phyloP scores from a whole-genome alignment of 2,329 filamentous ascomycete genomes.

The Paraphoma chrysanthemicola region DNA sequence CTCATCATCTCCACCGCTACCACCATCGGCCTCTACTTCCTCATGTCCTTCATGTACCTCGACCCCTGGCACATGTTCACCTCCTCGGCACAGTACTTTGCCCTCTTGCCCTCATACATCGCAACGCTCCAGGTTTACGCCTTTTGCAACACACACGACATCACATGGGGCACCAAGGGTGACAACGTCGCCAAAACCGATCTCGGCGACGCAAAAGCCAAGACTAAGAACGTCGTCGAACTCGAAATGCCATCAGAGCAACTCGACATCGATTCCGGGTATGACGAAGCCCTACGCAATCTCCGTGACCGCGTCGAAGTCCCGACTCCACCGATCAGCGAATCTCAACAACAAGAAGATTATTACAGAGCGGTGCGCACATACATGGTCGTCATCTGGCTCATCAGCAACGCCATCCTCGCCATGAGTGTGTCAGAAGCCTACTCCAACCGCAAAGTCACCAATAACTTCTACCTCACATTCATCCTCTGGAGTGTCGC shows the following conservation, averaged over 20 bases:
- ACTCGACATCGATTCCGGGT: conserved; percentile 96
- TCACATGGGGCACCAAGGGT: conserved; percentile 98
- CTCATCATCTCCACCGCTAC: conserved; percentile 88
- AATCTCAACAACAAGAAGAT: conserved; percentile 91
- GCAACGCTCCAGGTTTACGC: conserved; percentile 98
- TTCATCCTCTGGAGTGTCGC: conserved; percentile 96
- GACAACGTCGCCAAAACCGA: conserved; percentile 96
- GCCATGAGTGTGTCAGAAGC: conserved; percentile 92
- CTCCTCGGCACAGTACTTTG: conserved; percentile 87
- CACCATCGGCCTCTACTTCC: conserved; percentile 91
- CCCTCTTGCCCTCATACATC: conserved; percentile 90
- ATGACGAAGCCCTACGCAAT: conserved; percentile 95
- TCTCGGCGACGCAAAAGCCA: conserved; percentile 83
- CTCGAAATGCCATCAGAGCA: conserved; percentile 98
- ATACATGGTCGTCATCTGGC: conserved; percentile 97
- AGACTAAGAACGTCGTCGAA: conserved; percentile 78
- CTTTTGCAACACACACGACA: conserved; percentile 99
- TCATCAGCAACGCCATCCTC: conserved; percentile 88
- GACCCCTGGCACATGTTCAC: conserved; percentile 99
- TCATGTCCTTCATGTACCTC: conserved; percentile 95
- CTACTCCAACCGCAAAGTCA: conserved; percentile 74
- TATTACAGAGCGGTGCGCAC: conserved; percentile 98
- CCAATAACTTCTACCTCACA: conserved; percentile 85
- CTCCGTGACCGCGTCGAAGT: conserved; percentile 93
- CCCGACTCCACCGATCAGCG: conserved; percentile 64